Base-by-base conservation (phyloP, 2,329 filamentous ascomycete species). In the Cercospora zeae-maydis region DNA sequence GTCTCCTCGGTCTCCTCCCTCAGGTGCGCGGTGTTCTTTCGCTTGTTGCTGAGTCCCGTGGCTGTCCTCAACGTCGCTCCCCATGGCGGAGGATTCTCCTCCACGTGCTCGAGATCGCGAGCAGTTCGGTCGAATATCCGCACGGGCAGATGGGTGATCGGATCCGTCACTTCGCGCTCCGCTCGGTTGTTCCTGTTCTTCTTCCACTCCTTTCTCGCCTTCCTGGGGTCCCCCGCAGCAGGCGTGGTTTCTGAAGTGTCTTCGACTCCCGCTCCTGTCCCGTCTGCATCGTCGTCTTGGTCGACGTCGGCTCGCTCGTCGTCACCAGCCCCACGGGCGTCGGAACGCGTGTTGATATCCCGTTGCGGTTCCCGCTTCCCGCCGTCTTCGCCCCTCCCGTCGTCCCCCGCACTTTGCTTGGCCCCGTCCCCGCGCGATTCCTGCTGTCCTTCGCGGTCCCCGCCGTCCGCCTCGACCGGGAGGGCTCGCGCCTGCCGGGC, bases 71-170 rank as follows among this genome's bases (percentile, higher is more conserved):
- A 69, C 14, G 77, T 74, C 14, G 74, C 72, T 9, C 79, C 80
- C 37, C 75, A 71, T 0, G 78, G 73, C 3, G 77, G 74, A 4
- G 78, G 74, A 64, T 83, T 83, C 71, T 82, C 76, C 34, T 78
- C 73, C 24, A 78, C 75, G 57, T 75, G 74, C 63, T 82, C 77
- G 33, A 91, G 77, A 58, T 88, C 86, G 39, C 85, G 82, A 30
- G 82, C 80, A 0, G 88, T 90, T 69, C 87, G 87, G 71, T 91
- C 88, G 71, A 89, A 86, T 36, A 90, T 88, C 36, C 77, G 79
- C 53, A 90, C 82, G 1, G 88, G 87, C 2, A 91, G 79, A 75
- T 91, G 88, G 1, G 88, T 91, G 39, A 91, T 82, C 0, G 88
- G 88, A 70, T 91, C 88, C 1, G 88, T 91, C 52, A 91, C 88